A percentile compares a stretch with the other conserved stretches of the same genome.
phyloP scores from a whole-genome alignment of 805 yeast genomes.

The Candida alai region DNA sequence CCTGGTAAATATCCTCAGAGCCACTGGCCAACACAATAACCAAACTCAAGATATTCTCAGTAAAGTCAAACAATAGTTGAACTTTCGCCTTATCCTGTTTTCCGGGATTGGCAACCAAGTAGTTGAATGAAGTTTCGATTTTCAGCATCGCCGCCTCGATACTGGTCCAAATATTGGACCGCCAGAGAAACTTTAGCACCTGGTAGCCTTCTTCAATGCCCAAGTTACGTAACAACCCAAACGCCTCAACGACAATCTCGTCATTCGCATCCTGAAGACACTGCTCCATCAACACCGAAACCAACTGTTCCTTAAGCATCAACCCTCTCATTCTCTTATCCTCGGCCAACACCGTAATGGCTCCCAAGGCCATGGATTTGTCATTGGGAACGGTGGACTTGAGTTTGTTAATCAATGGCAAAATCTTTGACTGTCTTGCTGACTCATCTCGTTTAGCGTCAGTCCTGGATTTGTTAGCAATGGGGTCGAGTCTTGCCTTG shows the following conservation, averaged over 20 bases:
- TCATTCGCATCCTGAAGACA: constrained; percentile 62
- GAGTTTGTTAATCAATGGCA: constrained; percentile 66
- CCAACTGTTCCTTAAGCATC: constrained; percentile 67
- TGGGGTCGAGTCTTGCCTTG: constrained; percentile 33
- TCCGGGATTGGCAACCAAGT: constrained; percentile 25
- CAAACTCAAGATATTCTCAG: constrained; percentile 71
- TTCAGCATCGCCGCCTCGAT: constrained; percentile 52
- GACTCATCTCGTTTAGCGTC: constrained; percentile 41
- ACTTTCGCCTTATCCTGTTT: constrained; percentile 37
- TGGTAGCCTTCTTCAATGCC: constrained; percentile 88
- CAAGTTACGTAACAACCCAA: constrained; percentile 76
- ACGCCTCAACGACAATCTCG: constrained; percentile 76
- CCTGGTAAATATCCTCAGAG: constrained; percentile 46
- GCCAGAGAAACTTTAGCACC: constrained; percentile 68
- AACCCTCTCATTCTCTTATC: constrained; percentile 59
- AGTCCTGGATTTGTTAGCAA: constrained; percentile 14
- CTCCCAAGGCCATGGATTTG: constrained; percentile 69
- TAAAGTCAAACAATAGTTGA: constrained; percentile 55
- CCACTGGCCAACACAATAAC: constrained; percentile 63
- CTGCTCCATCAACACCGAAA: constrained; percentile 60
- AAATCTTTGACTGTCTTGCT: constrained; percentile 51
- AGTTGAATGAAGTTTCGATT: constrained; percentile 46
- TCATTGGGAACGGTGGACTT: constrained; percentile 65
- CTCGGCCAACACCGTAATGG: constrained; percentile 68
- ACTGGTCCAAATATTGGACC: constrained; percentile 70